These are phyloP conservation scores for Wilcoxina mikolae DNA, from an alignment of 495 filamentous ascomycete species.

Conservation along the genomic window DNA sequence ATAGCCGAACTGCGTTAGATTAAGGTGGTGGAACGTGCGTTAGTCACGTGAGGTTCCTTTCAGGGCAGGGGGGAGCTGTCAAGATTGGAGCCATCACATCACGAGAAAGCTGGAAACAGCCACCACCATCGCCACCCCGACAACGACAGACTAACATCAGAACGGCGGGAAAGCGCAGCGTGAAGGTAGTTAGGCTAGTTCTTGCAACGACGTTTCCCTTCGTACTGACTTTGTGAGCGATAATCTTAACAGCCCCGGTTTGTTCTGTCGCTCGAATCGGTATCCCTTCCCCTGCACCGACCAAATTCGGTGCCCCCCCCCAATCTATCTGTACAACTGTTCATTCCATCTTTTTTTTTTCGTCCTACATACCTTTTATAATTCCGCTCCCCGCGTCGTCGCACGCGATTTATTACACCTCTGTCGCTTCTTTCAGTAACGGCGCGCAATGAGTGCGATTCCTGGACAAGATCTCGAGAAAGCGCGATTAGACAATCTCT, in stretches of 20 bases:
- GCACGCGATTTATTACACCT: neutral
- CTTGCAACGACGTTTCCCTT: neutral
- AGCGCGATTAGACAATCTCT: neutral
- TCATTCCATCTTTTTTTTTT: neutral
- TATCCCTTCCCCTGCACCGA: neutral
- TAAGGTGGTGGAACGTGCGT: neutral
- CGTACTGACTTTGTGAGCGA: no score
- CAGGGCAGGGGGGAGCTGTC: neutral
- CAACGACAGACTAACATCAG: neutral
- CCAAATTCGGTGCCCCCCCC: neutral
- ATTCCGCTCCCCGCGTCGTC: neutral
- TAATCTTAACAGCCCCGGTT: no score
- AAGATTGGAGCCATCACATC: neutral
- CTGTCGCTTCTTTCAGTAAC: neutral
- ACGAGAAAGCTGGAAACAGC: neutral
- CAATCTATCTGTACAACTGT: neutral
- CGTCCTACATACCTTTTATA: neutral
- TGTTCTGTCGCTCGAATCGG: no score
- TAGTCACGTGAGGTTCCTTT: neutral
- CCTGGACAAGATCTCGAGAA: neutral
- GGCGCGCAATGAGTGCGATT: neutral
- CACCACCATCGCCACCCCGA: neutral
- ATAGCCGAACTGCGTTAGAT: neutral
- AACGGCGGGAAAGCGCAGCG: neutral
- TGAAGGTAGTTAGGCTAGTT: no score